Evolutionary conservation across 108 stramenopile species (phyloP), one percentile per base, ranked within the genome.

Genomic region (Cyclotella sp.): DNA sequence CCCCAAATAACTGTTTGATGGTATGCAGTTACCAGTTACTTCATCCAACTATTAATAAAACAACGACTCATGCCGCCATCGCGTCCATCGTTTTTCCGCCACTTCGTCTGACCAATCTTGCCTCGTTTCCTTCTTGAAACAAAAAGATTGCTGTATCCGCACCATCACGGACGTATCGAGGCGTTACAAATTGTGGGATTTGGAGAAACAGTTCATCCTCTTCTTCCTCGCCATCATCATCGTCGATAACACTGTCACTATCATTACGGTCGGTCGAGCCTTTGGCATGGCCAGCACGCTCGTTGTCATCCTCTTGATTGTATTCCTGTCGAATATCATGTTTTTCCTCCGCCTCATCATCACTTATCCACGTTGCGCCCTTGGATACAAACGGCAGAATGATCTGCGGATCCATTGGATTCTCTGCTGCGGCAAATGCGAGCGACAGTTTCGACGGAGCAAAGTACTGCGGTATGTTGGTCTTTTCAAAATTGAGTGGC

Each of bases 341-440:
- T n/a, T 30, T 60, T 9, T 59, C 62, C 0, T 63, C 41, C 0
- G 11, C 0, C 16, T 24, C 78, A 29, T 65, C 76, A 19, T 71
- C 82, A 47, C 75, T 66, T 47, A 80, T 80, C 84, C 88, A 86
- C 5, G 87, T 85, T 26, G 76, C 81, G 0, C 85, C 77, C 22
- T 72, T 55, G n/a, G 70, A 73, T 18, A 88, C 86, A 85, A 90
- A 90, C 3, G 87, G 87, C 16, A 90, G 81, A 40, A 75, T 44
- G 43, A 90, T 86, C 28, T 68, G 63, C 13, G 76, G 49, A 10
- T 73, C 54, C 26, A 53, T 65, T 5, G 73, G 47, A 21, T 67
- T 70, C 29, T 41, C 18, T 41, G 44, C 18, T 41, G 44, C 44
- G 42, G 74, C 39, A 29, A 63, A 55, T 44, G 57, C 70, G 15